Base-by-base conservation (phyloP, 2,329 filamentous ascomycete genomes). In the Pseudogymnoascus pannorum region DNA sequence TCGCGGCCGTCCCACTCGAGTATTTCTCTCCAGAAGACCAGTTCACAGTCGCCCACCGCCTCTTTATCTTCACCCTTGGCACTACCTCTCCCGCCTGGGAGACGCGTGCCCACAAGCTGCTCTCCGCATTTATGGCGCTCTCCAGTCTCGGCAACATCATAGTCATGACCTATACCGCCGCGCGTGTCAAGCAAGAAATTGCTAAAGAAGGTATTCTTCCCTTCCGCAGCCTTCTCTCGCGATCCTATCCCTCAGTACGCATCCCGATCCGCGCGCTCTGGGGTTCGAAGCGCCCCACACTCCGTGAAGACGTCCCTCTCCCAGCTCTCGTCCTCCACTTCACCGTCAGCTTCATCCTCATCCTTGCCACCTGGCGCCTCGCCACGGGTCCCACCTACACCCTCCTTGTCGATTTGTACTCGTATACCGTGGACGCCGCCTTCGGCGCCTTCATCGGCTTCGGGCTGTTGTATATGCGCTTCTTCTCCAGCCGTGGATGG, bases 101-200 rank as follows among this genome's bases (percentile, higher is more conserved):
- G 20, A 38, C 38, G 16, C 59, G 66, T 7, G 66, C 71, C 5
- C 64, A 69, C 11, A 71, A 73, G 1, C 74, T 80, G 6, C 74
- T 82, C 62, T 74, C 79, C 12, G 78, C 74, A 0, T 76, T 85
- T 42, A 73, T 83, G 5, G 81, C 82, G 3, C 70, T 85, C 24
- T 81, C 79, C 2, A 79, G 77, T 22, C 74, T 84, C 57, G 81
- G 82, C 0, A 84, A 85, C 66, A 78, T 85, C 42, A 74, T 84
- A 11, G 79, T 81, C 18, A 81, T 81, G 71, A 85, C 81, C 0
- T 85, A 81, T 64, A 81, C 80, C 0, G 77, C 79, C 6, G 76
- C 80, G 2, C 74, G 80, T 63, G 78, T 85, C 16, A 84, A 85
- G 68, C 82, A 85, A 66, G 82, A 85, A 67, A 82, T 85, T 44